A percentile compares a stretch with the other conserved stretches of the same genome.
Conservation (phyloP, 805 yeast genomes). For the Saccharomycopsis sp. region DNA sequence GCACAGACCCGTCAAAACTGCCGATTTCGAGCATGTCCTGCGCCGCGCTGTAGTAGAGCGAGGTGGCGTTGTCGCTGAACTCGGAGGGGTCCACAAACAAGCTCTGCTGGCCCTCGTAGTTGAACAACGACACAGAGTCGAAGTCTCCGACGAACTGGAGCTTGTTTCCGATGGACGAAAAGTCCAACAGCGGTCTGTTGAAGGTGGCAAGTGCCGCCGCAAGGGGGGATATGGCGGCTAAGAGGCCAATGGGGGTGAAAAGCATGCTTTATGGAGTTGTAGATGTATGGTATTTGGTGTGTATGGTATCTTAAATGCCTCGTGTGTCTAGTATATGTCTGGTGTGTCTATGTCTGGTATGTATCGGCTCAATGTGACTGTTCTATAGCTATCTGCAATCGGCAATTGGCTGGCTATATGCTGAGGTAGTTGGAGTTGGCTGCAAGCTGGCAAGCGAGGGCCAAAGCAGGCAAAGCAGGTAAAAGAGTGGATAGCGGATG, state of each 20-base stretch:
- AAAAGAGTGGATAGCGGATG: no score
- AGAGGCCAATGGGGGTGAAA: not conserved
- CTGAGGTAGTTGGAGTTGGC: no score
- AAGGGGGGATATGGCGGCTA: not conserved
- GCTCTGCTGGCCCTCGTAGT: constrained; percentile 16
- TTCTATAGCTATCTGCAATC: no score
- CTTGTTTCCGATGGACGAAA: constrained; percentile 34
- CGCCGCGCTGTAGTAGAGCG: constrained; percentile 12
- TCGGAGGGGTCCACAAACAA: constrained; percentile 5
- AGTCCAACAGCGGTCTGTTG: constrained; percentile 34
- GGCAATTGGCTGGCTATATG: no score
- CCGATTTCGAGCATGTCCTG: constrained; percentile 12
- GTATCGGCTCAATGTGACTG: no score
- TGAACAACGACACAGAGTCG: constrained; percentile 16
- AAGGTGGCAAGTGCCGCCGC: no score
- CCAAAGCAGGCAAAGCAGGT: no score
- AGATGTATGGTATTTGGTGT: not conserved
- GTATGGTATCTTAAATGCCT: no score
- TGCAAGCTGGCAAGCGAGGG: no score
- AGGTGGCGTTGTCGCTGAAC: constrained; percentile 7
- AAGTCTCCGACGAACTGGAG: constrained; percentile 19
- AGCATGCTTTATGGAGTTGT: no score
- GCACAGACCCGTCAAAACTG: constrained; percentile 12
- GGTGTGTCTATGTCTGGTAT: no score
- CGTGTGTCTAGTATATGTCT: no score